Conservation (phyloP, 108 stramenopile species). For the Cylindrotheca closterium region DNA sequence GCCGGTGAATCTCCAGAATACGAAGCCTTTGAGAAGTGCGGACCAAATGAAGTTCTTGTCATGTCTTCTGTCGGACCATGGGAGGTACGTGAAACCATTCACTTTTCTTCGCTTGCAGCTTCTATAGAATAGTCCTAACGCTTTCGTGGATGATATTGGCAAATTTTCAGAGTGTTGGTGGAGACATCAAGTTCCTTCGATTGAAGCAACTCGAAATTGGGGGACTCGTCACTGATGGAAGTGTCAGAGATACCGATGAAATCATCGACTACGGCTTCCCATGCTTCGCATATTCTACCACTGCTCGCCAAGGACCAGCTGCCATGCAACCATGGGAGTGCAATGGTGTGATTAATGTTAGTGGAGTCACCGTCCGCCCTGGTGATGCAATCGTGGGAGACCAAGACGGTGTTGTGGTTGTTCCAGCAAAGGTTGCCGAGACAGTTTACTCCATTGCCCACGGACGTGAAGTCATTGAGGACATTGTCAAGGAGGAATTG, state of each 20-base stretch:
- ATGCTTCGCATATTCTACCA: constrained; percentile 51
- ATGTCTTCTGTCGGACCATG: constrained; percentile 81
- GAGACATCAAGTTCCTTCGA: constrained; percentile 89
- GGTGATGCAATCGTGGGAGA: constrained; percentile 91
- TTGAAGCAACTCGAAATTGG: constrained; percentile 80
- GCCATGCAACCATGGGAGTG: constrained; percentile 94
- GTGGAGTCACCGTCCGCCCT: constrained; percentile 77
- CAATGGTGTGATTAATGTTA: constrained; percentile 73
- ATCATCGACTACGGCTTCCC: constrained; percentile 91
- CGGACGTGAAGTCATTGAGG: constrained; percentile 88
- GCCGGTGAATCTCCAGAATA: constrained; percentile 87
- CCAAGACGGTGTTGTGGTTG: constrained; percentile 90
- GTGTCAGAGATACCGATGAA: constrained; percentile 89
- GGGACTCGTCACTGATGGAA: constrained; percentile 88
- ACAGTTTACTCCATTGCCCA: constrained; percentile 88
- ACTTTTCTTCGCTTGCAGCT: no score
- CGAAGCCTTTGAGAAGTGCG: constrained; percentile 89
- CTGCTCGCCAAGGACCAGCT: constrained; percentile 66
- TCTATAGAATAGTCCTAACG: no score
- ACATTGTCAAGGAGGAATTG: constrained; percentile 89
- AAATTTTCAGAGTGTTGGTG: constrained; percentile 79
- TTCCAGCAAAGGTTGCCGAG: constrained; percentile 88
- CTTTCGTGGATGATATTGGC: no score
- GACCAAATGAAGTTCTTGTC: constrained; percentile 89
- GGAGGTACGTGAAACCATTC: constrained; percentile 48